phyloP scores from a whole-genome alignment of 352 stramenopile genomes.

The Globisporangium takayamanum region DNA sequence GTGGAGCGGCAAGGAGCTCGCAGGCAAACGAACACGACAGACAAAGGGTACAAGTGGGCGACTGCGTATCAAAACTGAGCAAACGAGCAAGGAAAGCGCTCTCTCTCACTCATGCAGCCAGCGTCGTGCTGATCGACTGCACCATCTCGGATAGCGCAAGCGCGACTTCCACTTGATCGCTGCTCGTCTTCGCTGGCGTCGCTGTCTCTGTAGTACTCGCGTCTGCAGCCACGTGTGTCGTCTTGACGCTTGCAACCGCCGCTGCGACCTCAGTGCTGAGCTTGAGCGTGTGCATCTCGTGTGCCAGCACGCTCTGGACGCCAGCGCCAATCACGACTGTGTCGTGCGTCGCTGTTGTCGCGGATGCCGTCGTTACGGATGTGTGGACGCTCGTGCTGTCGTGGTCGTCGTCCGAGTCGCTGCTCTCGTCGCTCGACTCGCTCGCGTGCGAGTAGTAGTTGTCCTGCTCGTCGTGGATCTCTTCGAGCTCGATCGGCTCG shows the following conservation, averaged over 20 bases:
- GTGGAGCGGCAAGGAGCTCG: no score
- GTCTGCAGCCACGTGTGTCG: neutral
- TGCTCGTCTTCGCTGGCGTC: neutral
- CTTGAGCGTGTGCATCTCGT: neutral
- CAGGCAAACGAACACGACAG: no score
- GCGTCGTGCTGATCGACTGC: neutral
- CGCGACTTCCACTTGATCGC: slow-evolving; percentile 10
- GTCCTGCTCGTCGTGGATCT: slow-evolving; percentile 17
- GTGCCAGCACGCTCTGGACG: neutral
- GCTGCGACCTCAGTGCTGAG: neutral
- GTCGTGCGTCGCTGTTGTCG: neutral
- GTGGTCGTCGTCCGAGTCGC: slow-evolving; percentile 9
- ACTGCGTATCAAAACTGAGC: no score
- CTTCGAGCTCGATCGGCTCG: slow-evolving; percentile 7
- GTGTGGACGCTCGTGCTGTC: neutral
- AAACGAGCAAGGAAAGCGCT: no score
- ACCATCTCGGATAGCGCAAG: neutral
- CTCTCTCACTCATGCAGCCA: neutral
- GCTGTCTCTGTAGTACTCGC: neutral
- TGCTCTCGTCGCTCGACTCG: slow-evolving; percentile 11
- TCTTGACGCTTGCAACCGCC: neutral
- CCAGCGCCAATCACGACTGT: neutral
- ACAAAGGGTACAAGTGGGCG: no score
- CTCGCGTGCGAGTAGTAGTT: slow-evolving; percentile 14
- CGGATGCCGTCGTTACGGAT: neutral